These are phyloP conservation scores for Pinus taeda DNA, from an alignment of 75 land plant genomes.

Conservation along the genomic window DNA sequence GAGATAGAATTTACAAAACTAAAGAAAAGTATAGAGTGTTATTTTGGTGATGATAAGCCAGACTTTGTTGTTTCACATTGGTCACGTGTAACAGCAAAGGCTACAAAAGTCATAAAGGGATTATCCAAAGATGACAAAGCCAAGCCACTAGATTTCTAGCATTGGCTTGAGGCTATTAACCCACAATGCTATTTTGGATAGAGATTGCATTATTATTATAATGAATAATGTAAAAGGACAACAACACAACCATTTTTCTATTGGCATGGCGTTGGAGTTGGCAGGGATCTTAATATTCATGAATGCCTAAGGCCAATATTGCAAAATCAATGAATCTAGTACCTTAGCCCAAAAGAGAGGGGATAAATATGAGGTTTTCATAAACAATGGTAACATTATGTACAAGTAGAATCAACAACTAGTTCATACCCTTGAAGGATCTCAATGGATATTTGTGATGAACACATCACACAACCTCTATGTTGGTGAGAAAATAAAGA, in stretches of 20 bases:
- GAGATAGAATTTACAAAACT: too few relatives aligned
- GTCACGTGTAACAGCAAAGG: too few relatives aligned
- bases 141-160: too few relatives aligned
- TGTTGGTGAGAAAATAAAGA: constrained; percentile 49
- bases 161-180: constrained; percentile 28
- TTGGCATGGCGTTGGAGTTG: constrained; percentile 95
- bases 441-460: constrained; percentile 70
- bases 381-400: constrained; percentile 39
- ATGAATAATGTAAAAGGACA: constrained; percentile 51
- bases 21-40: too few relatives aligned
- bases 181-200: constrained; percentile 93
- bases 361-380: constrained; percentile 43
- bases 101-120: too few relatives aligned
- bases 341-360: constrained; percentile 82
- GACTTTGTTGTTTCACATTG: too few relatives aligned
- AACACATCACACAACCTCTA: constrained; percentile 42
- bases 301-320: constrained; percentile 62
- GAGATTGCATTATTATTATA: constrained; percentile 77
- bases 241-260: constrained; percentile 89
- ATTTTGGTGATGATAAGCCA: too few relatives aligned
- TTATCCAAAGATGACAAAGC: too few relatives aligned
- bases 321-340: constrained; percentile 67
- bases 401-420: constrained; percentile 22
- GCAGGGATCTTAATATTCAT: constrained; percentile 58
- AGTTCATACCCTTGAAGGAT: constrained; percentile 32